phyloP scores from a whole-genome alignment of 306 rosid species.

The Erythrophleum fordii region DNA sequence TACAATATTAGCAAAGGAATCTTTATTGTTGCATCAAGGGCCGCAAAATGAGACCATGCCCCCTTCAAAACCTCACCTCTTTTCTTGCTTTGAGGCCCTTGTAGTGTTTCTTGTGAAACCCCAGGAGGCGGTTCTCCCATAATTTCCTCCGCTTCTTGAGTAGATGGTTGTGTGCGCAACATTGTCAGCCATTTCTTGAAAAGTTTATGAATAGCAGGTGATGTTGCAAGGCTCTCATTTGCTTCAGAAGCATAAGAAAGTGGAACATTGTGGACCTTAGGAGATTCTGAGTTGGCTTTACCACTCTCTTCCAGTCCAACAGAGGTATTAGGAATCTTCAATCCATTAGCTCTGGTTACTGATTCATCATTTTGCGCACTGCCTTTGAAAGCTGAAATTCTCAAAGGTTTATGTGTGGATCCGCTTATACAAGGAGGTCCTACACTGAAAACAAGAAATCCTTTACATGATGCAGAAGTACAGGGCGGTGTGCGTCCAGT shows the following conservation, averaged over 20 bases:
- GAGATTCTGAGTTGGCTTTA: conserved; percentile 53
- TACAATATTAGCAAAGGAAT: conserved; percentile 83
- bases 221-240: conserved; percentile 53
- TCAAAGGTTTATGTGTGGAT: conserved; percentile 59
- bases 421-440: conserved; percentile 66
- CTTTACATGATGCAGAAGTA: conserved; percentile 42
- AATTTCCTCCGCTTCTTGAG: conserved; percentile 53
- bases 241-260: conserved; percentile 65
- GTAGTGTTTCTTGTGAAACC: conserved; percentile 47
- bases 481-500: conserved; percentile 10
- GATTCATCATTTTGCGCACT: conserved; percentile 62
- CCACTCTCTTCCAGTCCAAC: conserved; percentile 68
- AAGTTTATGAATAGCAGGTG: conserved; percentile 68
- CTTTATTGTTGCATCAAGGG: conserved; percentile 70
- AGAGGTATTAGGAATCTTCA: conserved; percentile 65
- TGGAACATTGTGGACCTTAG: conserved; percentile 61
- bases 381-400: conserved; percentile 80
- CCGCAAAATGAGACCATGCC: conserved; percentile 57
- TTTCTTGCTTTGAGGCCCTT: conserved; percentile 47
- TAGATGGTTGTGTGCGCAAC: conserved; percentile 63
- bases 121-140: conserved; percentile 57
- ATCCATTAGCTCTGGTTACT: conserved; percentile 59
- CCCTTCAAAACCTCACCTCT: conserved; percentile 50
- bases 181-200: conserved; percentile 77
- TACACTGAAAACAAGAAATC: conserved; percentile 78